These are phyloP conservation scores for Cadophora luteo-olivacea DNA, from an alignment of 2,329 filamentous ascomycete species.

Conservation along the genomic window DNA sequence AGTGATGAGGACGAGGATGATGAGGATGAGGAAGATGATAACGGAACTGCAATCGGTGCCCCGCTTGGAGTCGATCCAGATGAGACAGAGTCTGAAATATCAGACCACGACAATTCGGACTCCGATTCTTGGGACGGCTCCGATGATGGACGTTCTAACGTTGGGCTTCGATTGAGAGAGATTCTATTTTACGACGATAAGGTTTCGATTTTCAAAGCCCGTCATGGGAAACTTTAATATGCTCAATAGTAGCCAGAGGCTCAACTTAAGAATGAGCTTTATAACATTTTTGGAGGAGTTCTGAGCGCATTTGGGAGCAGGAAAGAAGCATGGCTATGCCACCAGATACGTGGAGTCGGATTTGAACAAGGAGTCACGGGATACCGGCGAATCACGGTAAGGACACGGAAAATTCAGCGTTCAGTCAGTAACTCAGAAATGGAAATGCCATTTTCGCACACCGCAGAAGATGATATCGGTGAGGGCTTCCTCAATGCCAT, in stretches of 20 bases:
- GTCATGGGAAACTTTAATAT: slow-evolving; percentile 47
- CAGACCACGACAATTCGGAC: slow-evolving; percentile 54
- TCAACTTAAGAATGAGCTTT: slow-evolving; percentile 3
- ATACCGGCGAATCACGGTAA: slow-evolving; percentile 6
- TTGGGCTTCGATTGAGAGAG: slow-evolving; percentile 70
- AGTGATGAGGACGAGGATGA: slow-evolving; percentile 55
- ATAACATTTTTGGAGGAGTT: slow-evolving; percentile 22
- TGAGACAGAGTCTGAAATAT: slow-evolving; percentile 47
- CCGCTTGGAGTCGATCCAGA: slow-evolving; percentile 44
- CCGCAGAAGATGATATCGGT: background rate
- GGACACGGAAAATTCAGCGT: slow-evolving; percentile 8
- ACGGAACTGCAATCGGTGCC: slow-evolving; percentile 43
- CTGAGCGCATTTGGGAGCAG: slow-evolving; percentile 24
- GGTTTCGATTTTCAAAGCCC: slow-evolving; percentile 79
- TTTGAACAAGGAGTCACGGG: slow-evolving; percentile 13
- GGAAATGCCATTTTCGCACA: slow-evolving; percentile 2
- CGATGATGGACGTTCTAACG: slow-evolving; percentile 48
- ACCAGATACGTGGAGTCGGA: slow-evolving; percentile 18
- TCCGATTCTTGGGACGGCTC: slow-evolving; percentile 58
- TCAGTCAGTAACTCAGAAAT: slow-evolving; percentile 9
- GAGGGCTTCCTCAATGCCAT: background rate
- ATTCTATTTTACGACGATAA: slow-evolving; percentile 88
- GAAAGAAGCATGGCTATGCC: slow-evolving; percentile 19
- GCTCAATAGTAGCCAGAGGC: background rate
- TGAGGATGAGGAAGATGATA: slow-evolving; percentile 49